Percentiles rank a stretch among this genome's conserved stretches.
Evolutionary conservation across 2,329 filamentous ascomycete species (phyloP).

Genomic region (Diaporthe aspalathi): DNA sequence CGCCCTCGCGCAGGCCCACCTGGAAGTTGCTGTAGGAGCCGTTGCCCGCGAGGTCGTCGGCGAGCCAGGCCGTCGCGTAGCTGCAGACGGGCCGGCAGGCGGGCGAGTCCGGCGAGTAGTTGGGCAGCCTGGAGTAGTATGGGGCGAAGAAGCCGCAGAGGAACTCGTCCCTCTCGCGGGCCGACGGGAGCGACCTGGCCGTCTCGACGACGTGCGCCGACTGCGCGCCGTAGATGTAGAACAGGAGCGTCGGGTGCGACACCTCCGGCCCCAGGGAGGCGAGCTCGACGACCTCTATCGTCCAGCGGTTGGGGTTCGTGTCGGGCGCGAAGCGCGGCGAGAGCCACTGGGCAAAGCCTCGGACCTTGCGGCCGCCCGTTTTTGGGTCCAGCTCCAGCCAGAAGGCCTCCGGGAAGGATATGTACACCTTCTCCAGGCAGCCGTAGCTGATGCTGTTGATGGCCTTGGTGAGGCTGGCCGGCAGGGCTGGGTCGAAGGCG

Average conservation of each 20-base stretch:
- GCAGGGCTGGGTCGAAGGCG: constrained; percentile 71
- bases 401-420: constrained; percentile 80
- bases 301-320: constrained; percentile 74
- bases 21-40: constrained; percentile 91
- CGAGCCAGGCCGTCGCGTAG: constrained; percentile 81
- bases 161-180: constrained; percentile 62
- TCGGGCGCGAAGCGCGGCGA: constrained; percentile 73
- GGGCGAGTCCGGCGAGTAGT: constrained; percentile 65
- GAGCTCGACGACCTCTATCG: constrained; percentile 82
- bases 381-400: constrained; percentile 66
- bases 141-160: constrained; percentile 78
- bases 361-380: constrained; percentile 54
- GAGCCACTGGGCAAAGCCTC: constrained; percentile 82
- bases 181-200: constrained; percentile 54
- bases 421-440: constrained; percentile 76
- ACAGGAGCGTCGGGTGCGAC: constrained; percentile 84
- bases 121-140: constrained; percentile 80
- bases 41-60: constrained; percentile 81
- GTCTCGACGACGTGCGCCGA: constrained; percentile 55
- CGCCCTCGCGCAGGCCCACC: constrained; percentile 75
- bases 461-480: constrained; percentile 66
- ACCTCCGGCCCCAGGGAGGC: constrained; percentile 66
- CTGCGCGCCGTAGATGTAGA: constrained; percentile 79
- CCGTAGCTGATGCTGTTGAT: constrained; percentile 77
- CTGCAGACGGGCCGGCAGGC: constrained; percentile 72